Conservation (phyloP, 2,329 filamentous ascomycete genomes). For the Thielaviopsis populi region DNA sequence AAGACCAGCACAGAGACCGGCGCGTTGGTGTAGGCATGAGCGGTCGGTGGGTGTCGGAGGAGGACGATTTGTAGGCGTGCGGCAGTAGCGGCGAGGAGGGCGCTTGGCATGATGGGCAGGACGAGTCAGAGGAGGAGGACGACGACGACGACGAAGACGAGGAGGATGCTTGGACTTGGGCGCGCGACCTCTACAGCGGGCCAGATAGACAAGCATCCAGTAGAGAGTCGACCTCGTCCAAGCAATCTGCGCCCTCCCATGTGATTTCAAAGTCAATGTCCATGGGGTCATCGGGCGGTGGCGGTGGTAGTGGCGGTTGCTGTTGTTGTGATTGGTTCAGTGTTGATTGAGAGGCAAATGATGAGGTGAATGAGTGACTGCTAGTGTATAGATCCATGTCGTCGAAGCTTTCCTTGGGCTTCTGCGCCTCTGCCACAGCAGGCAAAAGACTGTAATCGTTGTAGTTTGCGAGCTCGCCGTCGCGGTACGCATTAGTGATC, state of each 20-base stretch:
- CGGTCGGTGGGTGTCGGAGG: not conserved
- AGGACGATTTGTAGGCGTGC: not conserved
- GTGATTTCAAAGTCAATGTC: conserved; percentile 42
- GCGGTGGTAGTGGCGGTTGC: not conserved
- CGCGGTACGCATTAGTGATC: conserved; percentile 55
- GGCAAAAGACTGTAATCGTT: conserved; percentile 42
- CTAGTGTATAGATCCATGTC: conserved; percentile 30
- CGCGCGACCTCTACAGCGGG: conserved; percentile 6
- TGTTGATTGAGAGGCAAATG: conserved; percentile 10
- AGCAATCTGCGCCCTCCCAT: conserved; percentile 45
- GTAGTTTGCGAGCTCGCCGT: conserved; percentile 59
- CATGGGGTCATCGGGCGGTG: conserved; percentile 35
- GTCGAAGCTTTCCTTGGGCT: conserved; percentile 18
- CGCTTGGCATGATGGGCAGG: not conserved
- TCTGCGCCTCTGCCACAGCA: conserved; percentile 21
- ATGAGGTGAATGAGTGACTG: conserved; percentile 23
- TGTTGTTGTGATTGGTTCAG: not conserved
- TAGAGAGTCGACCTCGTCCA: conserved; percentile 41
- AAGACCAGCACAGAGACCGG: not conserved
- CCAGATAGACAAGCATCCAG: conserved; percentile 41
- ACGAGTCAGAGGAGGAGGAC: not conserved
- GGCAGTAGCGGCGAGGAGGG: not conserved
- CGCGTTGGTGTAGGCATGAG: not conserved
- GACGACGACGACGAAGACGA: too few species aligned
- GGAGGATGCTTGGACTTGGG: not conserved